Conservation (phyloP, 2,329 filamentous ascomycete genomes). For the Blastomyces percursus region DNA sequence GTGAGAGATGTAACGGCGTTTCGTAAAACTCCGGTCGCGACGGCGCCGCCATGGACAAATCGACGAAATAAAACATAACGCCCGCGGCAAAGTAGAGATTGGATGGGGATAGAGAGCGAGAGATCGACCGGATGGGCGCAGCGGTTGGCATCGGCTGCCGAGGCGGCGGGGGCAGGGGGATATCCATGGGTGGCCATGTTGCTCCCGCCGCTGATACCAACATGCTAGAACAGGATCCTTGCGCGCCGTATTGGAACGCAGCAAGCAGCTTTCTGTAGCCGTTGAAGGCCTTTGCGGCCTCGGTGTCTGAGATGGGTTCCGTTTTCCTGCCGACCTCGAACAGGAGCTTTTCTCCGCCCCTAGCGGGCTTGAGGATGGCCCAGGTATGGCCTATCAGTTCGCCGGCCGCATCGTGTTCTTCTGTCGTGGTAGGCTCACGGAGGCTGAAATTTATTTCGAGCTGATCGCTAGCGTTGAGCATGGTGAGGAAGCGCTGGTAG, state of each 20-base stretch:
- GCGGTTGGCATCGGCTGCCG: background rate
- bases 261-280: background rate
- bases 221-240: background rate
- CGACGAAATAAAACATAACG: slow-evolving; percentile 5
- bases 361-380: background rate
- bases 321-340: slow-evolving; percentile 2
- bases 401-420: slow-evolving; percentile 2
- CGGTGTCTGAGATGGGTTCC: background rate
- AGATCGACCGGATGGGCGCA: background rate
- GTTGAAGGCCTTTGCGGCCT: slow-evolving; percentile 3
- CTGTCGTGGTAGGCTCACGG: slow-evolving; percentile 2
- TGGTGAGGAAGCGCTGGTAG: slow-evolving; percentile 5
- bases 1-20: slow-evolving; percentile 3
- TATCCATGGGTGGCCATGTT: background rate
- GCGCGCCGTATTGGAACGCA: background rate
- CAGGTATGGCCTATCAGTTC: slow-evolving; percentile 3
- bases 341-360: slow-evolving; percentile 3
- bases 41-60: slow-evolving; percentile 2
- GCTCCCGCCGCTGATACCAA: background rate
- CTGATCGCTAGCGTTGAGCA: slow-evolving; percentile 1
- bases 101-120: slow-evolving; percentile 3
- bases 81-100: slow-evolving; percentile 5
- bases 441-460: background rate
- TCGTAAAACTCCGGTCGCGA: background rate
- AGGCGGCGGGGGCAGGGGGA: background rate